These are phyloP conservation scores for Talaromyces islandicus DNA, from an alignment of 2,329 filamentous ascomycete species.

Conservation along the genomic window DNA sequence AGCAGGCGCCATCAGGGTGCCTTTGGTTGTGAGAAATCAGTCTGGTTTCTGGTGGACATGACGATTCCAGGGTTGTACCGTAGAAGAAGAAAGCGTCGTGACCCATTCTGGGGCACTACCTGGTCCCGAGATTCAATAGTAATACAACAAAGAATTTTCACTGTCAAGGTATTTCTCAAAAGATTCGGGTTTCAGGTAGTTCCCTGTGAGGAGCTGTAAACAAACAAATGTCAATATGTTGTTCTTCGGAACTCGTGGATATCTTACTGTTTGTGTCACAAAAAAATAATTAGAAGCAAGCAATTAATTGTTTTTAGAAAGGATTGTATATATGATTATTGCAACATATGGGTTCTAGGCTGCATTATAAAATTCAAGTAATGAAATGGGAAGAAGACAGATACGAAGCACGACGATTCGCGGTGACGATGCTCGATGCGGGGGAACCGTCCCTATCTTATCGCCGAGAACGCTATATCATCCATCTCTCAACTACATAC, in stretches of 20 bases:
- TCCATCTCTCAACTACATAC: too few species aligned
- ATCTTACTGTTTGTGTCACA: background rate
- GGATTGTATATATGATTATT: background rate
- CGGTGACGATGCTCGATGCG: background rate
- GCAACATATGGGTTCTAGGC: background rate
- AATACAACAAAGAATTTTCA: background rate
- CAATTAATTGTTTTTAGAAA: background rate
- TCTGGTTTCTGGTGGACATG: background rate
- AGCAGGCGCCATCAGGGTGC: constrained; percentile 72
- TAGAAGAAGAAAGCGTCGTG: constrained; percentile 60
- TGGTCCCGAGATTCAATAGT: background rate
- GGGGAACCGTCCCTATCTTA: background rate
- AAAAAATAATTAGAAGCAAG: background rate
- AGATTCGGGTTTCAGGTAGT: background rate
- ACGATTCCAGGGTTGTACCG: constrained; percentile 40
- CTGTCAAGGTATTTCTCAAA: background rate
- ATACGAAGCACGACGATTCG: background rate
- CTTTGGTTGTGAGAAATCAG: constrained; percentile 17
- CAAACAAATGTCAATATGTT: background rate
- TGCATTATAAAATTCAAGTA: background rate
- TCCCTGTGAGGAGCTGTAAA: background rate
- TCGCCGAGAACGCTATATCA: too few species aligned
- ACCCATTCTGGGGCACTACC: constrained; percentile 29
- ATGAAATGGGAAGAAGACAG: background rate
- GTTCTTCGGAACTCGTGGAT: background rate